Evolutionary conservation across 108 stramenopile species (phyloP), one percentile per base, ranked within the genome.

Genomic region (Cyclotella atomus): DNA sequence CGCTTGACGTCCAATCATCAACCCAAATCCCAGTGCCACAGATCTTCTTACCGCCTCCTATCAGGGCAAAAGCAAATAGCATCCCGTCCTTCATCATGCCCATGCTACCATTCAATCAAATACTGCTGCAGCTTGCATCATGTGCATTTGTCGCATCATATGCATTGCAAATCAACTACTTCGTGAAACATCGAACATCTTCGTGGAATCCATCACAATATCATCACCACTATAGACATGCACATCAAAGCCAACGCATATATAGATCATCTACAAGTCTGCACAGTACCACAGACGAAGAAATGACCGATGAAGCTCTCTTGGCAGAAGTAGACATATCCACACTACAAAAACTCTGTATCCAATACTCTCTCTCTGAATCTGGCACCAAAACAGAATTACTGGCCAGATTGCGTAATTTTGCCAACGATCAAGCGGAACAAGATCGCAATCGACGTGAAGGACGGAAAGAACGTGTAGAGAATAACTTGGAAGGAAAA

Each of bases 291-390:
- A 57, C 30, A 3, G 38, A 59, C 19, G 56, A 66, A 28, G 56
- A 41, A 55, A 30, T 21, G 32, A 73, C 79, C 12, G 87, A 88
- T 45, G 83, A 87, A 57, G 24, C 67, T 53, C 72, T 95, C 17
- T 74, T 95, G 21, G 64, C 79, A 56, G 32, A 73, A 41, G 83
- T 89, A 10, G 67, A 80, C 19, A 77, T 68, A 41, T 59, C 74
- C n/a, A 80, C 88, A 59, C 71, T 95, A 4, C 65, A 79, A 53
- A 82, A 72, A 49, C 71, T 95, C 32, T 95, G 94, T 55, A 20
- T 76, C 20, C 84, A 89, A 64, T 83, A 89, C 47, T 41, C 73
- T 16, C 66, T 92, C 14, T 61, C 84, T 0, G 60, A 81, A 2
- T 20, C 80, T 19, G 94, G 91, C 1, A 83, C 80, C 38, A 95